Percentiles rank a stretch among this genome's conserved stretches.
Evolutionary conservation across 495 filamentous ascomycete species (phyloP).

Genomic region (Hypoxylon lienhwacheense): DNA sequence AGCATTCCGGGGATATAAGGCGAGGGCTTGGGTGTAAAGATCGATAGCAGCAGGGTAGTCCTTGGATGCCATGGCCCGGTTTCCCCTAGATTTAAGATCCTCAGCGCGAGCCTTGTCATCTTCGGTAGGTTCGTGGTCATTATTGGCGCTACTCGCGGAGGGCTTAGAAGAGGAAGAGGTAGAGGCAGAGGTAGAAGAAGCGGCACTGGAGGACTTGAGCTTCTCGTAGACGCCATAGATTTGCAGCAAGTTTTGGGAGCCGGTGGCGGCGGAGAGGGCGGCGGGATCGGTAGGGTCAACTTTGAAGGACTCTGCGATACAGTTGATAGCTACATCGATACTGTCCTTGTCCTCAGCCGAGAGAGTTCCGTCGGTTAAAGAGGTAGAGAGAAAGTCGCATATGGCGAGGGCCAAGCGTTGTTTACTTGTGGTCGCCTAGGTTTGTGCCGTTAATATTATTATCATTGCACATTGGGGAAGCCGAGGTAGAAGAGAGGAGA

Average conservation of each 20-base stretch:
- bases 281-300: conserved; percentile 79
- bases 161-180: conserved; percentile 27
- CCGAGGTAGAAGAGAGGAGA: neutral
- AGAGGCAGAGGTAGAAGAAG: conserved; percentile 34
- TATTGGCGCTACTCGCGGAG: neutral
- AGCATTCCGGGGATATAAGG: conserved; percentile 78
- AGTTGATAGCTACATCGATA: conserved; percentile 88
- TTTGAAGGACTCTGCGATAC: conserved; percentile 92
- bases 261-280: conserved; percentile 74
- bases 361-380: conserved; percentile 85
- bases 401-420: conserved; percentile 97
- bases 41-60: conserved; percentile 82
- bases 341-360: conserved; percentile 83
- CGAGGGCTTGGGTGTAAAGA: conserved; percentile 80
- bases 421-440: conserved; percentile 66
- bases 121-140: conserved; percentile 48
- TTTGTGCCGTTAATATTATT: too few relatives aligned
- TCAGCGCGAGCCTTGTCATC: conserved; percentile 76
- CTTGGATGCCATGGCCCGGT: conserved; percentile 89
- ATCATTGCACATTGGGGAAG: too few relatives aligned
- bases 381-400: conserved; percentile 88
- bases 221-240: conserved; percentile 98
- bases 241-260: conserved; percentile 77
- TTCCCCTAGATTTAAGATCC: conserved; percentile 84
- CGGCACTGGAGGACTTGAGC: conserved; percentile 59